phyloP scores from a whole-genome alignment of 495 filamentous ascomycete genomes.

The Tuber microsphaerosporum region DNA sequence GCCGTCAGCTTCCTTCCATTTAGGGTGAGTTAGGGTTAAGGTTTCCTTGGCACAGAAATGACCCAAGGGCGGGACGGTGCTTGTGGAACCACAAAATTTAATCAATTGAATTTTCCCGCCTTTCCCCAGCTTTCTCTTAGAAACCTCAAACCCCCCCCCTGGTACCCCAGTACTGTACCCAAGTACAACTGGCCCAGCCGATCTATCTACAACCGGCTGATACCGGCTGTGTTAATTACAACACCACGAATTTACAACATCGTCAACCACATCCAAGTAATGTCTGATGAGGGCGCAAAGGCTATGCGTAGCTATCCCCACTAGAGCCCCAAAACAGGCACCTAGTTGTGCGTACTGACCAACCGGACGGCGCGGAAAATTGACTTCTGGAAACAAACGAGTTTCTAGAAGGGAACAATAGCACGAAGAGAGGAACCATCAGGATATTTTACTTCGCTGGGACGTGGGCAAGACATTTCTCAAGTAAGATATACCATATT shows the following conservation, averaged over 20 bases:
- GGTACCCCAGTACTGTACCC: no score
- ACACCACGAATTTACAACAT: background rate
- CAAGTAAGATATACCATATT: background rate
- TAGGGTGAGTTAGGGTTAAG: no score
- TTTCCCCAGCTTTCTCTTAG: no score
- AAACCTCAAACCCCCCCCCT: no score
- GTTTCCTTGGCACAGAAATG: no score
- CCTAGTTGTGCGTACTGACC: background rate
- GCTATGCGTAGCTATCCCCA: background rate
- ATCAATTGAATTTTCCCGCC: no score
- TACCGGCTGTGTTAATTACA: background rate
- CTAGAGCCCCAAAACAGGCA: background rate
- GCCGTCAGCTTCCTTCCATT: no score
- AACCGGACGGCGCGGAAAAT: background rate
- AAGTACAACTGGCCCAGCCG: background rate
- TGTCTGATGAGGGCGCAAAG: background rate
- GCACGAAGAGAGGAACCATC: background rate
- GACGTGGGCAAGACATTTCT: background rate
- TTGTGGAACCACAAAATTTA: no score
- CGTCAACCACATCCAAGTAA: background rate
- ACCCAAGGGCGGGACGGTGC: no score
- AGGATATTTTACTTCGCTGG: background rate
- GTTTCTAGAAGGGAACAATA: background rate
- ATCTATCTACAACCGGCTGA: background rate
- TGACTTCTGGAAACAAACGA: background rate